These are phyloP conservation scores for Ceratocystis lukuohia DNA, from an alignment of 2,329 filamentous ascomycete genomes.

Conservation along the genomic window DNA sequence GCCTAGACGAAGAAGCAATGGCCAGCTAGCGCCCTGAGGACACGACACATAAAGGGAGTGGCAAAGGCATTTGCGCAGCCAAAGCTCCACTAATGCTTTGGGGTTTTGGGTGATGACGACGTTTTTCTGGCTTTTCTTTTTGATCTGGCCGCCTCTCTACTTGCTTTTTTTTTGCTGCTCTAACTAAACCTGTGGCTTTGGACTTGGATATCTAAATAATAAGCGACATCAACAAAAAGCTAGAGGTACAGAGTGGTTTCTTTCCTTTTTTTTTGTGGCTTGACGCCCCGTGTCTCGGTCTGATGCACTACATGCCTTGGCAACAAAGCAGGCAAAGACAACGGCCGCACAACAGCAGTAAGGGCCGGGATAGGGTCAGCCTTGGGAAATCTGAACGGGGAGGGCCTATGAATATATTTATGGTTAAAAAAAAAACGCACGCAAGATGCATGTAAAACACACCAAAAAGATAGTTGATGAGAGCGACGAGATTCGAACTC, in stretches of 20 bases:
- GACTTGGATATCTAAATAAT: not conserved
- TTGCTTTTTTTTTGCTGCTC: not conserved
- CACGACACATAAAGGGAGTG: not conserved
- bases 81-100: not conserved
- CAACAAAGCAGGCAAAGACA: not conserved
- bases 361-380: no score
- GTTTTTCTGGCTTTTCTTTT: not conserved
- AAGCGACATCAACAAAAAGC: not conserved
- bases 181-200: not conserved
- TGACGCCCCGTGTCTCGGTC: not conserved
- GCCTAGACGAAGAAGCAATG: not conserved
- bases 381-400: no score
- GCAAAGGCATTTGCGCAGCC: not conserved
- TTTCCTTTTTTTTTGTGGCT: not conserved
- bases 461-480: not conserved
- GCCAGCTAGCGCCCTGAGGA: not conserved
- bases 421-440: not conserved
- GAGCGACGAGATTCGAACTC: constrained; percentile 33
- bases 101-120: not conserved
- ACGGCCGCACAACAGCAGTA: not conserved
- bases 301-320: not conserved
- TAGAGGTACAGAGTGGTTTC: no score
- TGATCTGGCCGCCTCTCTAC: not conserved
- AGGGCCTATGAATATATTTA: no score
- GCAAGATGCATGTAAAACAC: not conserved